These are phyloP conservation scores for Hyphopichia wangnamkhiaoensis DNA, from an alignment of 1,139 yeast species.

Conservation along the genomic window DNA sequence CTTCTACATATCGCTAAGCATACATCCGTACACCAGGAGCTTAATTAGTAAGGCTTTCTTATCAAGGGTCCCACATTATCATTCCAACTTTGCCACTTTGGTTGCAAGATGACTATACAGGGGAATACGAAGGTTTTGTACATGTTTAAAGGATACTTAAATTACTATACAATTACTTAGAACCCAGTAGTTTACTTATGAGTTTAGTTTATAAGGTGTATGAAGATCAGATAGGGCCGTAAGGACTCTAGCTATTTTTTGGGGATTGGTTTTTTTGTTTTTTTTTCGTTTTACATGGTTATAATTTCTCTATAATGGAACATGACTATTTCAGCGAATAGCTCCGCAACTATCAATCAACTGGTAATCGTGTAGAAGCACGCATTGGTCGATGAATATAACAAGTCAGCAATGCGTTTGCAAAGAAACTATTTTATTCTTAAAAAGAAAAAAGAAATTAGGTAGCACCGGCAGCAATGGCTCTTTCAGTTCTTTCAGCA, in stretches of 20 bases:
- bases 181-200: neutral
- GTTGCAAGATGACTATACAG: neutral
- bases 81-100: neutral
- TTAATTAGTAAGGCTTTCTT: neutral
- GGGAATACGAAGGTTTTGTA: neutral
- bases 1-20: neutral
- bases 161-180: neutral
- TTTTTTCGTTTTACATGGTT: neutral
- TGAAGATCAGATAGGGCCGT: neutral
- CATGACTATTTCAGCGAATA: too few species aligned
- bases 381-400: too few species aligned
- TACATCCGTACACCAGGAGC: conserved; percentile 1
- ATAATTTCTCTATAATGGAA: too few species aligned
- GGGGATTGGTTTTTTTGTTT: neutral
- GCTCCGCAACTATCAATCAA: too few species aligned
- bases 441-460: conserved; percentile 6
- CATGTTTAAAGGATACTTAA: neutral
- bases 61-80: too few species aligned
- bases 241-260: neutral
- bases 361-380: too few species aligned
- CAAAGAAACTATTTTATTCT: too few species aligned
- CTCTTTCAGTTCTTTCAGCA: conserved; percentile 78
- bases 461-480: conserved; percentile 37
- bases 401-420: too few species aligned
- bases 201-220: neutral